A percentile compares a stretch with the other conserved stretches of the same genome.
Evolutionary conservation across 208 protist genomes (phyloP).

Genomic region (Willaertia magna): DNA sequence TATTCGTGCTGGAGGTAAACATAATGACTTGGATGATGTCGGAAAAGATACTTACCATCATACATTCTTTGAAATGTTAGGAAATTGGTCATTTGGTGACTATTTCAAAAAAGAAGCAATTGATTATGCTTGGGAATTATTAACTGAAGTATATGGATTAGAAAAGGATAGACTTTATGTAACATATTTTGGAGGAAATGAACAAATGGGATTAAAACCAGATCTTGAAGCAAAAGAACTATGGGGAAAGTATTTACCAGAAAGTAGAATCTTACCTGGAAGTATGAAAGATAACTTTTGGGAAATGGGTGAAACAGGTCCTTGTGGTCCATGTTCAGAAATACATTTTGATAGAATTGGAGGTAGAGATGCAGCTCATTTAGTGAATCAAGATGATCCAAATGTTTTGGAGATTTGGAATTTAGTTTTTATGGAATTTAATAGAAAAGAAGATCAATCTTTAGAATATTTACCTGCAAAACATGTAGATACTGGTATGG

Average conservation of each 20-base stretch:
- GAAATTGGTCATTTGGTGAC: constrained; percentile 96
- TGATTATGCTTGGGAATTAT: constrained; percentile 85
- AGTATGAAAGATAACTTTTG: constrained; percentile 98
- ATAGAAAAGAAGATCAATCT: constrained; percentile 68
- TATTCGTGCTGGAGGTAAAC: constrained; percentile 98
- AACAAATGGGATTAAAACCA: constrained; percentile 56
- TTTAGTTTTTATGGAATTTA: constrained; percentile 98
- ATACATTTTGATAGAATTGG: constrained; percentile 96
- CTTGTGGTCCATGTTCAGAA: constrained; percentile 95
- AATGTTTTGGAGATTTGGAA: constrained; percentile 98
- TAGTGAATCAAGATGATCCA: constrained; percentile 97
- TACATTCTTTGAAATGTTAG: constrained; percentile 99
- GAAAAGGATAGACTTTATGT: constrained; percentile 87
- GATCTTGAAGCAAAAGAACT: constrained; percentile 76
- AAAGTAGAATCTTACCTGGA: constrained; percentile 66
- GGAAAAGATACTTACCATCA: constrained; percentile 98
- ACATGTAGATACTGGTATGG: constrained; percentile 96
- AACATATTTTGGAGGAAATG: constrained; percentile 93
- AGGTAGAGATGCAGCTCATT: constrained; percentile 73
- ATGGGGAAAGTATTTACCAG: constrained; percentile 80
- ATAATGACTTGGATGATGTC: constrained; percentile 98
- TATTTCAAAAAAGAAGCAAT: constrained; percentile 98
- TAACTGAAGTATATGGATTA: constrained; percentile 85
- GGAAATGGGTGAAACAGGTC: constrained; percentile 97
- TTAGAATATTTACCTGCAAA: constrained; percentile 68